These are phyloP conservation scores for Vaccinium macrocarpon DNA, from an alignment of 148 eudicot species.

Conservation along the genomic window DNA sequence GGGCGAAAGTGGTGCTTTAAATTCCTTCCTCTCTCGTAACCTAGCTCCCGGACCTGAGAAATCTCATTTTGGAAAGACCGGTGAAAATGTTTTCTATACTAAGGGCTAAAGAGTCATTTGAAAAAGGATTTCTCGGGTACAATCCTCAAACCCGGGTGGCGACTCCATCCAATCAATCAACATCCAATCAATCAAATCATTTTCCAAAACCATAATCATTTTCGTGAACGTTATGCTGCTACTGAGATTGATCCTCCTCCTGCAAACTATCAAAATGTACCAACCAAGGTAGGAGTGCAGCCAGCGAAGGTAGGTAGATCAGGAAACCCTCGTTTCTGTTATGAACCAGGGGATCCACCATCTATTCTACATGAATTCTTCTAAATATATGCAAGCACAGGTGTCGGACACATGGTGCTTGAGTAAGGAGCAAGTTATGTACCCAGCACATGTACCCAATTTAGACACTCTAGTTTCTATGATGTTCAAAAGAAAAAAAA, in stretches of 20 bases:
- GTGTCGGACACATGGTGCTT: neutral
- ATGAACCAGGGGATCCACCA: neutral
- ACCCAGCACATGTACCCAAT: neutral
- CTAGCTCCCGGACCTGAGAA: too few relatives aligned
- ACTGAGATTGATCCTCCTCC: constrained; percentile 45
- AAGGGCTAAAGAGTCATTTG: too few relatives aligned
- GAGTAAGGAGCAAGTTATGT: neutral
- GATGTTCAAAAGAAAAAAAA: neutral
- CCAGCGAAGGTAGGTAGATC: constrained; percentile 52
- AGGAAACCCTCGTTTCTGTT: neutral
- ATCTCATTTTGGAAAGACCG: too few relatives aligned
- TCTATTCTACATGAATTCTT: neutral
- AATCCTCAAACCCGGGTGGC: too few relatives aligned
- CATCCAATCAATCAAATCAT: too few relatives aligned
- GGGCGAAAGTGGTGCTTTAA: too few relatives aligned
- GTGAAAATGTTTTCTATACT: too few relatives aligned
- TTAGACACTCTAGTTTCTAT: neutral
- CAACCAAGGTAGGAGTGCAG: constrained; percentile 29
- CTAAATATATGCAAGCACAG: neutral
- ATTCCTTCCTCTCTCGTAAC: too few relatives aligned
- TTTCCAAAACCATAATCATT: too few relatives aligned
- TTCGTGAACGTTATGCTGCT: constrained; percentile 33
- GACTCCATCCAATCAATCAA: too few relatives aligned
- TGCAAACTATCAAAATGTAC: constrained; percentile 39
- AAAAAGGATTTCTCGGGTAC: too few relatives aligned